Percentiles rank a stretch among this genome's conserved stretches.
Evolutionary conservation across 179 eudicot genomes (phyloP).

Genomic region (Drosera spatulata): DNA sequence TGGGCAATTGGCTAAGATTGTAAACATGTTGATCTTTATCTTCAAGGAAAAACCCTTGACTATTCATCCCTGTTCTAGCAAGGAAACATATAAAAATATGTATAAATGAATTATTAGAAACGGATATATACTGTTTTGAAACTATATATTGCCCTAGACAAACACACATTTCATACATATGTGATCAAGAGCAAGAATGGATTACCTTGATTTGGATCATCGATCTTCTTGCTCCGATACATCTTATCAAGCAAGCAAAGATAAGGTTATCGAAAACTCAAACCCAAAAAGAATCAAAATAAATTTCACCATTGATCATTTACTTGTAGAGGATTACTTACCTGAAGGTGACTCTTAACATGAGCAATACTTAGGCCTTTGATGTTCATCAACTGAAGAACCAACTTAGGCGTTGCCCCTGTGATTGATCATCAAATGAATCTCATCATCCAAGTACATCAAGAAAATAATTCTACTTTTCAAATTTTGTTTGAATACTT

Average conservation of each 20-base stretch:
- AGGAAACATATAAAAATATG: neutral
- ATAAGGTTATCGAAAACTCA: neutral
- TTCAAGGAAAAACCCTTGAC: constrained; percentile 46
- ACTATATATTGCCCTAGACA: constrained; percentile 7
- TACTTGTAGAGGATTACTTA: constrained; percentile 3
- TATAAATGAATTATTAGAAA: neutral
- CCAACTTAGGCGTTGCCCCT: constrained; percentile 96
- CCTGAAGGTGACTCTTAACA: constrained; percentile 98
- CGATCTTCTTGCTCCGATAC: constrained; percentile 84
- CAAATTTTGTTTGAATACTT: neutral
- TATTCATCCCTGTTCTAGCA: constrained; percentile 19
- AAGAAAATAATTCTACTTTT: neutral
- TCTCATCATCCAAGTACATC: neutral
- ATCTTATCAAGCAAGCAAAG: constrained; percentile 33
- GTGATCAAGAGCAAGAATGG: neutral
- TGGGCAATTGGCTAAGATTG: constrained; percentile 66
- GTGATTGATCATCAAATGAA: neutral
- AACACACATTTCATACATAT: constrained; percentile 1
- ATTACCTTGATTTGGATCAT: constrained; percentile 75
- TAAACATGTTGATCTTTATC: constrained; percentile 48
- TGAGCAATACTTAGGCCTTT: constrained; percentile 95
- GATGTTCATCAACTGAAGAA: constrained; percentile 83
- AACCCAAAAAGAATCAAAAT: neutral
- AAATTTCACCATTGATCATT: no score
- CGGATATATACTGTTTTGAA: neutral